Percentiles rank a stretch among this genome's conserved stretches.
phyloP scores from a whole-genome alignment of 2,329 filamentous ascomycete genomes.

The Coniochaeta sp. region DNA sequence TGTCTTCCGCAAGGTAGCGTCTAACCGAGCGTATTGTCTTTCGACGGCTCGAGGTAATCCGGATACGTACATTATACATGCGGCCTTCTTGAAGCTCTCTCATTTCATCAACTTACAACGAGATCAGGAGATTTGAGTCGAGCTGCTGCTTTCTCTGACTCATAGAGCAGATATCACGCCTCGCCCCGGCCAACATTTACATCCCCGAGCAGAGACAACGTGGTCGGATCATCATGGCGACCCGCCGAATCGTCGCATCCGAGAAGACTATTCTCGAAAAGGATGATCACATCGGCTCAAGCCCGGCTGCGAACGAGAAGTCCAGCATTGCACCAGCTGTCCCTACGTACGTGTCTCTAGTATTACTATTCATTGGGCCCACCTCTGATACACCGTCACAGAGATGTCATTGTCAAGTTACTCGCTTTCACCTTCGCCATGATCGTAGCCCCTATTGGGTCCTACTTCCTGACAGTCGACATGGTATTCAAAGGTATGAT shows the following conservation, averaged over 20 bases:
- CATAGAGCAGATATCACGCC: background rate
- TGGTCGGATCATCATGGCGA: slow-evolving; percentile 50
- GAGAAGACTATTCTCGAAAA: slow-evolving; percentile 62
- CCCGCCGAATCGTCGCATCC: slow-evolving; percentile 54
- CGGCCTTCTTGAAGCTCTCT: background rate
- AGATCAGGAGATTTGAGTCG: background rate
- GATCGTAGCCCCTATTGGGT: slow-evolving; percentile 78
- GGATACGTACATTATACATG: background rate
- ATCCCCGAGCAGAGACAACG: background rate
- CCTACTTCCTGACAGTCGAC: slow-evolving; percentile 78
- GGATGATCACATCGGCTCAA: slow-evolving; percentile 37
- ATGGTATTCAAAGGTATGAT: slow-evolving; percentile 65
- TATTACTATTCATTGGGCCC: slow-evolving; percentile 3
- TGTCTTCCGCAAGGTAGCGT: background rate
- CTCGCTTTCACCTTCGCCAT: slow-evolving; percentile 87
- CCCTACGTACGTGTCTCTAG: slow-evolving; percentile 53
- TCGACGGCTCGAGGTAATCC: too few relatives aligned
- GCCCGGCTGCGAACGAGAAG: slow-evolving; percentile 38
- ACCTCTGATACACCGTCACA: slow-evolving; percentile 23
- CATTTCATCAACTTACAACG: background rate
- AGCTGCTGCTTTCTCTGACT: background rate
- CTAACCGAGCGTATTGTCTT: background rate
- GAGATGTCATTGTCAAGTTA: slow-evolving; percentile 83
- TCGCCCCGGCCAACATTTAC: background rate
- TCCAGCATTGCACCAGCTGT: slow-evolving; percentile 78